Percentiles rank a stretch among this genome's conserved stretches.
These are phyloP conservation scores for Ceratocystis cubensis DNA, from an alignment of 2,329 filamentous ascomycete species.

Conservation along the genomic window DNA sequence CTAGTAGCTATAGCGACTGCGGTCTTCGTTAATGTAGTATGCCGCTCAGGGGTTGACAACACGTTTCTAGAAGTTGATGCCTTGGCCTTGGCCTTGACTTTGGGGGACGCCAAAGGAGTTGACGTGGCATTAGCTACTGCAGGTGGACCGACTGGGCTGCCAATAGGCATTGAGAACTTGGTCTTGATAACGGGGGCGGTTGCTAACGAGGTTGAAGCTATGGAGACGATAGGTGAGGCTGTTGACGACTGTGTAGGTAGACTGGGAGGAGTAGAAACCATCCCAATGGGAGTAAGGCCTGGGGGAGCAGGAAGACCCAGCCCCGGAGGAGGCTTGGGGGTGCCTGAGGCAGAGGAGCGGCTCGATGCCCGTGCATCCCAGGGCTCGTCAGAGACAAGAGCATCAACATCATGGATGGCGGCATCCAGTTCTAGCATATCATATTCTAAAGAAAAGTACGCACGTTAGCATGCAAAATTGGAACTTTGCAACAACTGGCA, in stretches of 20 bases:
- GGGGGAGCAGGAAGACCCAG: slow-evolving; percentile 26
- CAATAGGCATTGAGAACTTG: not conserved
- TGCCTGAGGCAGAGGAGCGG: not conserved
- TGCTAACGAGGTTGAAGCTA: not conserved
- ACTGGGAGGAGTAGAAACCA: not conserved
- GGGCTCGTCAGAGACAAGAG: slow-evolving; percentile 51
- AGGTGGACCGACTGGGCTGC: not conserved
- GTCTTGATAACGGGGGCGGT: not conserved
- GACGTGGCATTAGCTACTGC: not conserved
- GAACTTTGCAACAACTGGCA: slow-evolving; percentile 20
- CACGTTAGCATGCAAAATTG: slow-evolving; percentile 32
- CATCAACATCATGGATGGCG: slow-evolving; percentile 51
- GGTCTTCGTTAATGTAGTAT: slow-evolving; percentile 11
- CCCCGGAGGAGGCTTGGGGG: slow-evolving; percentile 14
- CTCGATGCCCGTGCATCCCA: not conserved
- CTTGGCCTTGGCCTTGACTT: slow-evolving; percentile 25
- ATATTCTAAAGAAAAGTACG: slow-evolving; percentile 41
- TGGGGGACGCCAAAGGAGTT: slow-evolving; percentile 20
- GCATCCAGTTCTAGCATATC: slow-evolving; percentile 49
- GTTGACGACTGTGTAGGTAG: not conserved
- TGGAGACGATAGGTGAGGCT: not conserved
- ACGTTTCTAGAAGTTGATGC: not conserved
- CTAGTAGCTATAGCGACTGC: slow-evolving; percentile 9
- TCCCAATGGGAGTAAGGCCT: slow-evolving; percentile 20
- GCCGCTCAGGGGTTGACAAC: slow-evolving; percentile 16